These are phyloP conservation scores for Elaeis oleifera DNA, from an alignment of 202 grass and related monocot species.

Conservation along the genomic window DNA sequence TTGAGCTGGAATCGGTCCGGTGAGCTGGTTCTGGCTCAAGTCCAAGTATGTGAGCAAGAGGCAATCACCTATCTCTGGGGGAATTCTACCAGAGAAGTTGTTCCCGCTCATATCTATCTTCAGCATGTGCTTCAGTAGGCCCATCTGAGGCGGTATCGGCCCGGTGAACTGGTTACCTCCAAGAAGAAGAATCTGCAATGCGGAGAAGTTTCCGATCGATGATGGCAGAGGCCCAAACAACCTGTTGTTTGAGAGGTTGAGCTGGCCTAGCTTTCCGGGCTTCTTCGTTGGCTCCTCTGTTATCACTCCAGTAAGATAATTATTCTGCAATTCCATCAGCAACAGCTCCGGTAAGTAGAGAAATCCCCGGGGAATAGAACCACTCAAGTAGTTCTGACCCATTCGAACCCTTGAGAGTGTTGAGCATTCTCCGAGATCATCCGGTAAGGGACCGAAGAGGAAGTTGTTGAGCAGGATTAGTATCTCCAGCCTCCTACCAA, in stretches of 20 bases:
- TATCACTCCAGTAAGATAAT: slow-evolving; percentile 66
- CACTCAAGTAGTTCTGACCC: slow-evolving; percentile 73
- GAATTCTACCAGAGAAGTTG: slow-evolving; percentile 52
- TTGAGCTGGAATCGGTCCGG: slow-evolving; percentile 34
- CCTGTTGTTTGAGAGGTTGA: slow-evolving; percentile 77
- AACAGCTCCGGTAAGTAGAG: slow-evolving; percentile 64
- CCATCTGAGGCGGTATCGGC: slow-evolving; percentile 44
- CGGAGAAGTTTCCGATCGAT: slow-evolving; percentile 62
- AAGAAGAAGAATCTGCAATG: slow-evolving; percentile 62
- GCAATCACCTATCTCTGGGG: slow-evolving; percentile 49
- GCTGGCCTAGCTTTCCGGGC: slow-evolving; percentile 26
- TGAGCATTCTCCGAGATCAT: slow-evolving; percentile 48
- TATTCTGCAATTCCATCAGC: slow-evolving; percentile 64
- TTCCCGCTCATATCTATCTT: slow-evolving; percentile 87
- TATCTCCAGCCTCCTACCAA: slow-evolving; percentile 49
- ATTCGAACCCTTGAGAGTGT: slow-evolving; percentile 70
- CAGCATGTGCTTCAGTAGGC: slow-evolving; percentile 41
- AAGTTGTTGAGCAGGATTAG: slow-evolving; percentile 86
- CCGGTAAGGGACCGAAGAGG: slow-evolving; percentile 61
- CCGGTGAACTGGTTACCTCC: slow-evolving; percentile 45
- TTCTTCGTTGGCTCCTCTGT: slow-evolving; percentile 15
- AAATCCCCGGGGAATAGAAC: slow-evolving; percentile 49
- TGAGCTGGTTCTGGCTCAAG: slow-evolving; percentile 60
- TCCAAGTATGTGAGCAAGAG: slow-evolving; percentile 67
- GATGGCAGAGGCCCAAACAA: slow-evolving; percentile 46